These are phyloP conservation scores for Epithemia pelagica DNA, from an alignment of 108 stramenopile species.

Conservation along the genomic window DNA sequence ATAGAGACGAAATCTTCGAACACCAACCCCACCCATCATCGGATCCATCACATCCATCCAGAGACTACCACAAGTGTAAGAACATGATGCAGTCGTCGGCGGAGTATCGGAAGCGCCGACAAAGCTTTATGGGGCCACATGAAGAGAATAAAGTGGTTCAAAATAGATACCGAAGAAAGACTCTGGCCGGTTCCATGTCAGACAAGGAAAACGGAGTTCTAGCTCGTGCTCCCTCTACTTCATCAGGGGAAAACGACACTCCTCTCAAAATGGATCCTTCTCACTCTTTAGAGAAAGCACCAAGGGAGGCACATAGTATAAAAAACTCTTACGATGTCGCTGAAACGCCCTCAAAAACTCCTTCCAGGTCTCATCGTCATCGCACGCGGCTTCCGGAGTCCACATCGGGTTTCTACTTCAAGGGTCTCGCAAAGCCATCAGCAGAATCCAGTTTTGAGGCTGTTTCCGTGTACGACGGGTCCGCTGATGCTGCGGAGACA, in stretches of 20 bases:
- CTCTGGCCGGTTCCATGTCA: neutral
- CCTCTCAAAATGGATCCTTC: too few species aligned
- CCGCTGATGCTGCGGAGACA: slow-evolving; percentile 9
- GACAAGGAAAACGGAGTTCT: neutral
- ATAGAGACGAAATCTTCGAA: too few species aligned
- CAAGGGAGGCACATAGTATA: too few species aligned
- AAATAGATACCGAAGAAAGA: neutral
- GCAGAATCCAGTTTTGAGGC: neutral
- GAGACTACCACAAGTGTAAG: too few species aligned
- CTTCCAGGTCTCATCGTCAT: neutral
- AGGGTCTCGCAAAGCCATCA: neutral
- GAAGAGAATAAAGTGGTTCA: too few species aligned
- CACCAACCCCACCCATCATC: too few species aligned
- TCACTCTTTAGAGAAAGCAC: too few species aligned
- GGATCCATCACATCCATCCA: too few species aligned
- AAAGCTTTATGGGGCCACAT: neutral
- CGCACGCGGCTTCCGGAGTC: neutral
- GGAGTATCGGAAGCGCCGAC: neutral
- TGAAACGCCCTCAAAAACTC: neutral
- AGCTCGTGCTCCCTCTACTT: too few species aligned
- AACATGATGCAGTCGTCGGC: too few species aligned
- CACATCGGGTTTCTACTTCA: neutral
- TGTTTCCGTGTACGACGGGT: neutral
- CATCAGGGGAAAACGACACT: too few species aligned
- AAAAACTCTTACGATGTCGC: too few species aligned